Conservation (phyloP, 129 eudicot genomes). For the Apium graveolens region DNA sequence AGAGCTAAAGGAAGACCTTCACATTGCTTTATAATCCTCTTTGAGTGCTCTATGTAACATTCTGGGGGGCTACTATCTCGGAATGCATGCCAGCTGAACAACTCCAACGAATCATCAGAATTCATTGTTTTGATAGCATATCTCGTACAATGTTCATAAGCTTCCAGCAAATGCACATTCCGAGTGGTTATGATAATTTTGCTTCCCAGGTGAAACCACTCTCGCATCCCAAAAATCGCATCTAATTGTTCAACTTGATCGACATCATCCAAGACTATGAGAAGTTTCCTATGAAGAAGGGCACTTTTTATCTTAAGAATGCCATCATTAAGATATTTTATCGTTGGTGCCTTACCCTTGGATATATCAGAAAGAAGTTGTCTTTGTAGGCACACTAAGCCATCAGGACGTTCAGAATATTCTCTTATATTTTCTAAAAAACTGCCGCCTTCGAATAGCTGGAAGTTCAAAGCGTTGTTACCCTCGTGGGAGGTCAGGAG, state of each 20-base stretch:
- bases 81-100: conserved; percentile 36
- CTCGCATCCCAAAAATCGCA: conserved; percentile 17
- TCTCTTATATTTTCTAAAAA: conserved; percentile 12
- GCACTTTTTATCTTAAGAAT: conserved; percentile 8
- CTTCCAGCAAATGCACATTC: neutral
- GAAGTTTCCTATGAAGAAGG: conserved; percentile 1
- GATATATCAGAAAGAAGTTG: conserved; percentile 18
- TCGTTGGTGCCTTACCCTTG: conserved; percentile 8
- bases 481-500: no score
- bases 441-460: neutral
- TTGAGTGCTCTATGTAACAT: conserved; percentile 15
- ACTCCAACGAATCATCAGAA: conserved; percentile 21
- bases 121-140: conserved; percentile 11
- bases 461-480: no score
- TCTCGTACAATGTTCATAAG: neutral
- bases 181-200: conserved; percentile 32
- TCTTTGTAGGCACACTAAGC: conserved; percentile 15
- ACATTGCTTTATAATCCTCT: conserved; percentile 6
- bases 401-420: neutral
- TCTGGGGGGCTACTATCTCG: neutral
- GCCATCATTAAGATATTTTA: conserved; percentile 16
- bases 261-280: conserved; percentile 36
- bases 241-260: conserved; percentile 12
- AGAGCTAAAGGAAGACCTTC: conserved; percentile 32
- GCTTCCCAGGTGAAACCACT: conserved; percentile 15